Conservation (phyloP, 2,329 filamentous ascomycete genomes). For the Pyrenochaeta sp. region DNA sequence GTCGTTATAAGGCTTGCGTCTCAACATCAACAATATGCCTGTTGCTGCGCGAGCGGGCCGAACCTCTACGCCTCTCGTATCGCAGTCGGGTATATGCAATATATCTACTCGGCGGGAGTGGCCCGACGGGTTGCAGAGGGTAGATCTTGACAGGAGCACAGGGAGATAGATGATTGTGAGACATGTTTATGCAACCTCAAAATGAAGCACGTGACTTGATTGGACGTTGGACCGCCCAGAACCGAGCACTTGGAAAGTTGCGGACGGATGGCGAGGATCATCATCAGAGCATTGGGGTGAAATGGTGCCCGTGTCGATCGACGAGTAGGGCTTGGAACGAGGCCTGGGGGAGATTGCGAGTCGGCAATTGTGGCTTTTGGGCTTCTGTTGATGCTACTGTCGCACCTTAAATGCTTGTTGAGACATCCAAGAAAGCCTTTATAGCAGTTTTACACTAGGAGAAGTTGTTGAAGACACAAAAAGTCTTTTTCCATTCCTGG, state of each 20-base stretch:
- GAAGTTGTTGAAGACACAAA: background rate
- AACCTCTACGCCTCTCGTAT: background rate
- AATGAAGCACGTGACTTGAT: too few species aligned
- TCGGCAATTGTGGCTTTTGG: background rate
- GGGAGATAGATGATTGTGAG: too few species aligned
- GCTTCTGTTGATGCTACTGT: background rate
- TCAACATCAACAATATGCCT: background rate
- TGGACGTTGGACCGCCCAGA: too few species aligned
- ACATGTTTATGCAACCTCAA: too few species aligned
- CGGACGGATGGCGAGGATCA: constrained; percentile 5
- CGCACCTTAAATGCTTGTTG: too few species aligned
- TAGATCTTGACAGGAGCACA: too few species aligned
- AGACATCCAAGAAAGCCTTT: too few species aligned
- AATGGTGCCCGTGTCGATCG: constrained; percentile 19
- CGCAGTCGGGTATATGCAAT: background rate
- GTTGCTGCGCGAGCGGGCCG: background rate
- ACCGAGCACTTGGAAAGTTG: background rate
- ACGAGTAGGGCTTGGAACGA: constrained; percentile 8
- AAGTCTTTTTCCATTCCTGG: too few species aligned
- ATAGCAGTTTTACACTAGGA: too few species aligned
- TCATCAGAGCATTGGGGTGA: constrained; percentile 1
- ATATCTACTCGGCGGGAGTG: background rate
- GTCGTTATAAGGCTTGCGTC: background rate
- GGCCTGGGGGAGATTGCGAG: too few species aligned
- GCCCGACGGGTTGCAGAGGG: too few species aligned